Percentiles rank a stretch among this genome's conserved stretches.
These are phyloP conservation scores for Amaranthus cruentus DNA, from an alignment of 148 eudicot species.

Conservation along the genomic window DNA sequence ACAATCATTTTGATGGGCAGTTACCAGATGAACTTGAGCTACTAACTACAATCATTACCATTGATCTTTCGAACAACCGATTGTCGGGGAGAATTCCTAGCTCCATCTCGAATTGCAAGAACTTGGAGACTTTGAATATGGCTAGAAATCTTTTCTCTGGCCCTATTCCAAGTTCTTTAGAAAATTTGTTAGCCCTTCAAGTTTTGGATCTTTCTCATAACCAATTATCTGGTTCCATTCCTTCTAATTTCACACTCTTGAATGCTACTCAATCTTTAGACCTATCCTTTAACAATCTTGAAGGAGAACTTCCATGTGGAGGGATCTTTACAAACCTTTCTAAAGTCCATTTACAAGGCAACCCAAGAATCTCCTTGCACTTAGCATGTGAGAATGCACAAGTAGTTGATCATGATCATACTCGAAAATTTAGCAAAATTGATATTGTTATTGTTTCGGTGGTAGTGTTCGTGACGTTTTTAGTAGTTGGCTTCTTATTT, in stretches of 20 bases:
- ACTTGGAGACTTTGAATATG: conserved; percentile 36
- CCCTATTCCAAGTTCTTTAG: conserved; percentile 39
- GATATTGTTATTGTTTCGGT: neutral
- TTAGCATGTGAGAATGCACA: conserved; percentile 12
- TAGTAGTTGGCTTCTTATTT: neutral
- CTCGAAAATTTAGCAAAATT: neutral
- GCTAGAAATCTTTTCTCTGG: conserved; percentile 41
- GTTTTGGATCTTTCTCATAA: conserved; percentile 47
- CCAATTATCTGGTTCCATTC: conserved; percentile 42
- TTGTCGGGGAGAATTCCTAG: conserved; percentile 42
- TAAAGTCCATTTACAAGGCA: conserved; percentile 33
- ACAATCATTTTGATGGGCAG: conserved; percentile 42
- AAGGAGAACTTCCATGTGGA: conserved; percentile 39
- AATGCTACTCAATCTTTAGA: conserved; percentile 34
- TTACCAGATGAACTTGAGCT: conserved; percentile 38
- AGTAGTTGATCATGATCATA: neutral
- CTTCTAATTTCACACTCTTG: conserved; percentile 22
- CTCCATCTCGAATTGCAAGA: conserved; percentile 37
- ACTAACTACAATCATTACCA: conserved; percentile 17
- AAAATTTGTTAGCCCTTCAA: conserved; percentile 28
- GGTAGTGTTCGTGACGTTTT: conserved; percentile 13
- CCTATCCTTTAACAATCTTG: conserved; percentile 46
- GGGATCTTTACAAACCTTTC: conserved; percentile 39
- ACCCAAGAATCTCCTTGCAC: conserved; percentile 33
- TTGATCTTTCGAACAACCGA: conserved; percentile 42